Evolutionary conservation across 305 asterid genomes (phyloP).

Genomic region (Solanum chacoense): DNA sequence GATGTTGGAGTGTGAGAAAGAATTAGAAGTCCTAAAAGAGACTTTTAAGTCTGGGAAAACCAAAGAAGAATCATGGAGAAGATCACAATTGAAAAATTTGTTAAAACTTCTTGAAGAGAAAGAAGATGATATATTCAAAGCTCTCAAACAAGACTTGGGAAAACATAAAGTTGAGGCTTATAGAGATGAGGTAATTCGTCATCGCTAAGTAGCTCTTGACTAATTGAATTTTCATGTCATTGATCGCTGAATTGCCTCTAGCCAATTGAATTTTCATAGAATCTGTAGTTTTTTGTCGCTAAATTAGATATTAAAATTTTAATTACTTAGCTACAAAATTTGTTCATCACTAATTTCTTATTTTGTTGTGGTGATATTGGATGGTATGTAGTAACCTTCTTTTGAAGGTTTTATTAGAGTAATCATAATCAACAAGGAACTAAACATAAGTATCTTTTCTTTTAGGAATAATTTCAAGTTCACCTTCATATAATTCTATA

Average conservation of each 20-base stretch:
- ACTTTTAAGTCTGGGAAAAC: conserved; percentile 53
- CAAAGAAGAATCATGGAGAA: conserved; percentile 61
- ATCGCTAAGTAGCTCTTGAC: too few species aligned
- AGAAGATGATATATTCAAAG: conserved; percentile 36
- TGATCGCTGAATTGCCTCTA: too few species aligned
- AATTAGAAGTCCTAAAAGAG: conserved; percentile 28
- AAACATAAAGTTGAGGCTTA: conserved; percentile 57
- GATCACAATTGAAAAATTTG: conserved; percentile 36
- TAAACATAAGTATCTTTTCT: too few species aligned
- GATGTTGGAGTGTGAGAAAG: not conserved
- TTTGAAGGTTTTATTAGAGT: too few species aligned
- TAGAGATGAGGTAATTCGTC: conserved; percentile 50
- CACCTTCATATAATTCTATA: not conserved
- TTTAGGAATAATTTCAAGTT: not conserved
- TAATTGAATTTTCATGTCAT: too few species aligned
- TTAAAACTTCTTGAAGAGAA: conserved; percentile 29
- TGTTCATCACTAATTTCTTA: too few species aligned
- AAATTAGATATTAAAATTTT: too few species aligned
- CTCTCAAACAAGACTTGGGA: conserved; percentile 58
- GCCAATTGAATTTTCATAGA: too few species aligned
- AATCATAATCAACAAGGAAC: not conserved
- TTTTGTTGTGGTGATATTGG: not conserved
- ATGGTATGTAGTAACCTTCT: not conserved
- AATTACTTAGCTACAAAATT: too few species aligned
- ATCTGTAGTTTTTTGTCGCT: too few species aligned